A percentile compares a stretch with the other conserved stretches of the same genome.
phyloP scores from a whole-genome alignment of 768 basidiomycete genomes.

The Lactarius hatsudake region DNA sequence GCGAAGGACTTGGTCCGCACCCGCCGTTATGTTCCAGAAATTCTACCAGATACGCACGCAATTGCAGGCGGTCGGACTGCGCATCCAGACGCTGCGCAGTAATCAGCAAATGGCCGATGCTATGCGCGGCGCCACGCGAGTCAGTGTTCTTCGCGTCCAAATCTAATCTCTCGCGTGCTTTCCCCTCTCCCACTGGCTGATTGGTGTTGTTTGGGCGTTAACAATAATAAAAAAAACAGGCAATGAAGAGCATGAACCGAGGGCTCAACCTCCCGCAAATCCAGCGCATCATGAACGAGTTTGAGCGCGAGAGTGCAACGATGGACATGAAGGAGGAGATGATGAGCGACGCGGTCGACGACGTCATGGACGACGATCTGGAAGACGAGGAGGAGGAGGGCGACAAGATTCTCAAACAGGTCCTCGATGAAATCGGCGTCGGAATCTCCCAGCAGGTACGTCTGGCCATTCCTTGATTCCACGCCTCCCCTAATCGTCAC shows the following conservation, averaged over 20 bases:
- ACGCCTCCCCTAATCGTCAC: no score
- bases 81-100: slow-evolving; percentile 94
- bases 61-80: slow-evolving; percentile 89
- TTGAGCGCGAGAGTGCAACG: slow-evolving; percentile 93
- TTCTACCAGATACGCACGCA: slow-evolving; percentile 99
- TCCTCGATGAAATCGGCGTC: slow-evolving; percentile 96
- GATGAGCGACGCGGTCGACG: slow-evolving; percentile 99
- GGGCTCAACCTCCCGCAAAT: slow-evolving; percentile 94
- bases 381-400: slow-evolving; percentile 97
- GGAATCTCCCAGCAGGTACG: slow-evolving; percentile 79
- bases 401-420: slow-evolving; percentile 92
- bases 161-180: not conserved
- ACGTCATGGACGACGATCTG: slow-evolving; percentile 88
- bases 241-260: slow-evolving; percentile 97
- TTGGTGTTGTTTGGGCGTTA: not conserved
- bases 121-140: slow-evolving; percentile 96
- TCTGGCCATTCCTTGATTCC: slow-evolving; percentile 19
- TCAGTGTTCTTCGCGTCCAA: slow-evolving; percentile 39
- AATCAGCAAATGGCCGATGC: slow-evolving; percentile 99
- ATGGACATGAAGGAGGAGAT: slow-evolving; percentile 99
- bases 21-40: slow-evolving; percentile 92
- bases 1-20: slow-evolving; percentile 98
- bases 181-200: not conserved
- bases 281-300: slow-evolving; percentile 95
- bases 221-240: slow-evolving; percentile 45